A percentile compares a stretch with the other conserved stretches of the same genome.
These are phyloP conservation scores for Marsdenia floribunda DNA, from an alignment of 257 asterid genomes.

Conservation along the genomic window DNA sequence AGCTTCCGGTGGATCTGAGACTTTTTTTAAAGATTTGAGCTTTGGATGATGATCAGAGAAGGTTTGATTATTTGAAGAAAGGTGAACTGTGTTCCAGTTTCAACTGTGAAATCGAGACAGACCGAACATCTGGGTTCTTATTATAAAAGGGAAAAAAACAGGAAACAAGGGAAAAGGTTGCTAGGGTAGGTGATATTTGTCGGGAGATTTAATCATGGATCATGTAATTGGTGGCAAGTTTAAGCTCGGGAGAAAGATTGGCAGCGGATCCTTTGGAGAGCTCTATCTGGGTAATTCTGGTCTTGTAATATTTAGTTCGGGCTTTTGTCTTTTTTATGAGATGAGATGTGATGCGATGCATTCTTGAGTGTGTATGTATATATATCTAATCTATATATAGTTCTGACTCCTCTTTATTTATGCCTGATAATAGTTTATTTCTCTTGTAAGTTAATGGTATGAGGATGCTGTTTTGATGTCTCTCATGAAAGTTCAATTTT, in stretches of 20 bases:
- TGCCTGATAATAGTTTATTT: background rate
- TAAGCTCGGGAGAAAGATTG: constrained; percentile 85
- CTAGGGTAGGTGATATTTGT: background rate
- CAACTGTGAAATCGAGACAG: constrained; percentile 14
- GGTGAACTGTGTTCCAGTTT: constrained; percentile 14
- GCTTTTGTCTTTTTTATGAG: background rate
- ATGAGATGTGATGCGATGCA: background rate
- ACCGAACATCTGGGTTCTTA: constrained; percentile 5
- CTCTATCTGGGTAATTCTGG: constrained; percentile 62
- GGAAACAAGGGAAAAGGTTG: background rate
- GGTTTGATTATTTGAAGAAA: constrained; percentile 5
- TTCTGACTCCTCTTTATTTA: background rate
- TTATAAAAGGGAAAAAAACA: background rate
- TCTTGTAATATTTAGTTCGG: constrained; percentile 11
- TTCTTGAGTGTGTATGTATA: background rate
- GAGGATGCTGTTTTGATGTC: constrained; percentile 3
- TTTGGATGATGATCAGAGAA: constrained; percentile 13
- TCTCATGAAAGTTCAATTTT: constrained; percentile 9
- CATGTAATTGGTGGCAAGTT: constrained; percentile 75
- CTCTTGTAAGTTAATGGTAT: constrained; percentile 3
- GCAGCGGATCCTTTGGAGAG: constrained; percentile 97
- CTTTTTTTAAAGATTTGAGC: constrained; percentile 18
- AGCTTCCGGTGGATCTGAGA: constrained; percentile 32
- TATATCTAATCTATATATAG: background rate
- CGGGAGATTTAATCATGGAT: constrained; percentile 46